phyloP scores from a whole-genome alignment of 2,329 filamentous ascomycete genomes.

The Seiridium cupressi region DNA sequence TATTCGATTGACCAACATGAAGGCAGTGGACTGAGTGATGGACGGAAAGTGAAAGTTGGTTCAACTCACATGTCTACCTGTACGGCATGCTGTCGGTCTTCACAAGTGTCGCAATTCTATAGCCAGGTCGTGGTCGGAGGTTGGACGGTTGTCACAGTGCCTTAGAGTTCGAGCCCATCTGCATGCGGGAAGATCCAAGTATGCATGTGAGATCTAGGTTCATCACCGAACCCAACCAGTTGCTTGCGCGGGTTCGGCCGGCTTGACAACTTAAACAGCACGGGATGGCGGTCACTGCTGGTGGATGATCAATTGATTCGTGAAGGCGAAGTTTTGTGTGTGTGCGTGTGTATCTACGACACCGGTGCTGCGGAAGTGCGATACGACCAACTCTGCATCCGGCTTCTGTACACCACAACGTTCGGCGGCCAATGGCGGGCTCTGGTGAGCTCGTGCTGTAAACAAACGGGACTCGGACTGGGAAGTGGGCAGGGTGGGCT shows the following conservation, averaged over 20 bases:
- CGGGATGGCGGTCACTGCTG: too few species aligned
- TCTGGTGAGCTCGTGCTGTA: neutral
- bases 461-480: conserved; percentile 6
- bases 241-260: neutral
- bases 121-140: neutral
- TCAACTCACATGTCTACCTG: conserved; percentile 8
- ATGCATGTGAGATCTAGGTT: neutral
- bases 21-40: neutral
- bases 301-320: too few species aligned
- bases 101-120: neutral
- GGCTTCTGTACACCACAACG: neutral
- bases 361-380: too few species aligned
- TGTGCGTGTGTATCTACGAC: too few species aligned
- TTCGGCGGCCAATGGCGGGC: conserved; percentile 6
- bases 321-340: neutral
- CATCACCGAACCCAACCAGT: neutral
- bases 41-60: neutral
- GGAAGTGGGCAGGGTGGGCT: conserved; percentile 2
- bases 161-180: neutral
- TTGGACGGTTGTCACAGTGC: neutral
- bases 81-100: conserved; percentile 9
- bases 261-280: neutral
- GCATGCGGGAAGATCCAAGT: neutral
- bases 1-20: conserved; percentile 12
- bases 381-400: neutral